Evolutionary conservation across 2,329 filamentous ascomycete genomes (phyloP), one percentile per base, ranked within the genome.

Genomic region (Penicillium sp.): DNA sequence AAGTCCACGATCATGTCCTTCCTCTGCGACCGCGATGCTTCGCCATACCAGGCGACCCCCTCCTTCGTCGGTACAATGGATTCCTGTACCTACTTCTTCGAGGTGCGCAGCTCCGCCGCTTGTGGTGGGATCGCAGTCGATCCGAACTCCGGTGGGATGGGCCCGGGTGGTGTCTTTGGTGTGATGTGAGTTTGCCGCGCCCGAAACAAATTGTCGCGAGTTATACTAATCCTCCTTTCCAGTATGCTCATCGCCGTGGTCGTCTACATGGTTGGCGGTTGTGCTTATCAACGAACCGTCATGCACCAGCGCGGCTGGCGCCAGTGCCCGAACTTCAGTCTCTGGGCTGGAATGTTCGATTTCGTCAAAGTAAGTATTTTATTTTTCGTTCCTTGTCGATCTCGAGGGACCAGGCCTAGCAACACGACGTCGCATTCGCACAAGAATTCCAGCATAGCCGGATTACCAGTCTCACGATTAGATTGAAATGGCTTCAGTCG

Each of bases 31-130:
- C 85, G 84, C 57, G 91, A 96, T 64, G 85, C 89, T 1, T 78
- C 86, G 1, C 81, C 80, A 28, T 82, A 83, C 4, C 80, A 83
- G 38, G 86, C 91, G 4, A 81, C 83, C 4, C 79, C 94, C 34
- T 90, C 89, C 18, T 99, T 96, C 70, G 87, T 97, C 53, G 90
- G 89, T 53, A 87, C 92, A 56, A 87, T 89, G 38, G 92, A 97
- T 68, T 87, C 95, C 54, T 99, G 94, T 79, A 85, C 90, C 28
- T 99, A 97, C 74, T 89, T 95, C 74, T 99, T 99, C 76, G 92
- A 97, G 71, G 87, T 92, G 45, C 88, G 93, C 59, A 94, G 90
- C 23, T 81, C 84, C 42, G 88, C 90, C 61, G 93, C 92, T 10
- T 99, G 94, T 79, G 89, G 74, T 74, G 92, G 78, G 77, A 79